A percentile compares a stretch with the other conserved stretches of the same genome.
Conservation (phyloP, 2,329 filamentous ascomycete species). For the Botryotinia narcissicola region DNA sequence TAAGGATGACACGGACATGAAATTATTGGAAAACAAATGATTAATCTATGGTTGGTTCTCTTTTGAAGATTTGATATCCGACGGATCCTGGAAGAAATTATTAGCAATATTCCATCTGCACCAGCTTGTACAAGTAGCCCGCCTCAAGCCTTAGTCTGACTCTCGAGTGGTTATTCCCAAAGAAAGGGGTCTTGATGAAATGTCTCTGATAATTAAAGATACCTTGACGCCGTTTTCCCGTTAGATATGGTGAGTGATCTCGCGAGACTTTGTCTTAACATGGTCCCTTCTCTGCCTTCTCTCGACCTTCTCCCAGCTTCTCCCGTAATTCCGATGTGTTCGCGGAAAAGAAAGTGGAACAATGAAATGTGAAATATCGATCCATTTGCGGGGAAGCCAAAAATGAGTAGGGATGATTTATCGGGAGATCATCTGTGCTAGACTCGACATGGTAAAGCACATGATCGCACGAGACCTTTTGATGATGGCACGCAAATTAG, state of each 20-base stretch:
- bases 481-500: background rate
- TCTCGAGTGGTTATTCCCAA: background rate
- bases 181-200: background rate
- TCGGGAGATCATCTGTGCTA: background rate
- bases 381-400: background rate
- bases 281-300: background rate
- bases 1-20: constrained; percentile 10
- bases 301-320: background rate
- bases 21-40: background rate
- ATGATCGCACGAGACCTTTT: background rate
- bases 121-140: background rate
- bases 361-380: background rate
- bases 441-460: background rate
- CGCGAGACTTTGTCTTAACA: background rate
- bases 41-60: background rate
- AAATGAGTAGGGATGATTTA: background rate
- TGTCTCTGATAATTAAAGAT: background rate
- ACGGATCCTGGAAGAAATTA: background rate
- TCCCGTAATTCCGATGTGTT: background rate
- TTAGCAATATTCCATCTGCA: background rate
- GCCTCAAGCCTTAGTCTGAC: background rate
- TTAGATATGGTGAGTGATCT: background rate
- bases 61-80: background rate
- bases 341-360: background rate
- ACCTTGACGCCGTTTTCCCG: background rate